Conservation (phyloP, 2,329 filamentous ascomycete species). For the Calonectria honghensis region DNA sequence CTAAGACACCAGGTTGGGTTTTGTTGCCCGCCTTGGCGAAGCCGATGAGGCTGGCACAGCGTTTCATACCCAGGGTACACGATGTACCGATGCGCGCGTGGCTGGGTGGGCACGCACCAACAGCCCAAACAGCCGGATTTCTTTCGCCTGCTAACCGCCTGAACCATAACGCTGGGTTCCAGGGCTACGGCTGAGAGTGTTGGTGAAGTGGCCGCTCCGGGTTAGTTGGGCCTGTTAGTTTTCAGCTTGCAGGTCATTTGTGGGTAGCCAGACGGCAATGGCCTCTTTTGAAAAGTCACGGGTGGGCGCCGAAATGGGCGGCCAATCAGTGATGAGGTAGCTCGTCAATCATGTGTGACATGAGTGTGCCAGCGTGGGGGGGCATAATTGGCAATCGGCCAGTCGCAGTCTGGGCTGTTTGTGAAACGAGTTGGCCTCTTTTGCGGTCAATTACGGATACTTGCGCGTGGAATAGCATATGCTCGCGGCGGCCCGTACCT, state of each 20-base stretch:
- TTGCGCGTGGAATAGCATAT: neutral
- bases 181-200: neutral
- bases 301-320: neutral
- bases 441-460: neutral
- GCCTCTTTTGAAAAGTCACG: neutral
- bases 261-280: neutral
- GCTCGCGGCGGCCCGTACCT: constrained; percentile 12
- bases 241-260: neutral
- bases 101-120: neutral
- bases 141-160: neutral
- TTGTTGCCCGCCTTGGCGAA: neutral
- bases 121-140: neutral
- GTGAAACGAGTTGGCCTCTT: neutral
- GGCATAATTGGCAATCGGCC: neutral
- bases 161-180: neutral
- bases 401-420: neutral
- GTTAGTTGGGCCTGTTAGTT: neutral
- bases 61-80: neutral
- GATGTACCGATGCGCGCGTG: neutral
- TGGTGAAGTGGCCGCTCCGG: neutral
- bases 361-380: neutral
- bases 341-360: neutral
- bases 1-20: neutral
- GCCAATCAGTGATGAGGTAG: neutral
- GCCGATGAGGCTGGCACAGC: neutral